Percentiles rank a stretch among this genome's conserved stretches.
phyloP scores from a whole-genome alignment of 306 rosid genomes.

The Pachyrhizus erosus region DNA sequence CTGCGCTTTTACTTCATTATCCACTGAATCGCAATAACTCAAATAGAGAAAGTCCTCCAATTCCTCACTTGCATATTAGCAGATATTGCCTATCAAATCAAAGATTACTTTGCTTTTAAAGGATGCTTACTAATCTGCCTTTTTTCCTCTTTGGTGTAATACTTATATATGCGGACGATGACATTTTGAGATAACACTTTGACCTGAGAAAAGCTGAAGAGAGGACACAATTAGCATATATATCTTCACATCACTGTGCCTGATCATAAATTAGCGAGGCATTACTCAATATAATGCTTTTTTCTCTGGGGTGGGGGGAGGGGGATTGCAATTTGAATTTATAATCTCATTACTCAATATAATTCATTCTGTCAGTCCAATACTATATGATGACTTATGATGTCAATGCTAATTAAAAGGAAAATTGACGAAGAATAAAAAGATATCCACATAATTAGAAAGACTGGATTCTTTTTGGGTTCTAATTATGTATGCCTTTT shows the following conservation, averaged over 20 bases:
- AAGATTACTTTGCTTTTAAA: slow-evolving; percentile 37
- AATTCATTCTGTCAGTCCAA: background rate
- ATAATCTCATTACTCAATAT: background rate
- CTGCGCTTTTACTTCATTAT: slow-evolving; percentile 3
- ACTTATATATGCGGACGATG: slow-evolving; percentile 20
- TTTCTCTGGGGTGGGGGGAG: background rate
- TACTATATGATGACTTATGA: background rate
- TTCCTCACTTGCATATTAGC: slow-evolving; percentile 20
- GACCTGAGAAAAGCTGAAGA: slow-evolving; percentile 16
- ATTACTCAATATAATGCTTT: background rate
- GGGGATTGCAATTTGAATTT: background rate
- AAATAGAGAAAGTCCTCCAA: background rate
- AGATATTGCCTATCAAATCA: slow-evolving; percentile 29
- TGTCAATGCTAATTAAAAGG: slow-evolving; percentile 18
- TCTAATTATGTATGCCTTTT: slow-evolving; percentile 22
- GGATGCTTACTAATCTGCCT: slow-evolving; percentile 40
- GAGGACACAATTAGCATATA: background rate
- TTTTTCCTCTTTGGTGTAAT: slow-evolving; percentile 1
- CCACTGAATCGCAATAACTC: slow-evolving; percentile 15
- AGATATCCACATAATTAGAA: slow-evolving; percentile 12
- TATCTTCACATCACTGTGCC: slow-evolving; percentile 12
- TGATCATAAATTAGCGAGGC: background rate
- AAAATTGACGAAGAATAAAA: slow-evolving; percentile 27
- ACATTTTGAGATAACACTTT: slow-evolving; percentile 22
- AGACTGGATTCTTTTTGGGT: slow-evolving; percentile 8